These are phyloP conservation scores for Erodium moschatum DNA, from an alignment of 441 rosid species.

Conservation along the genomic window DNA sequence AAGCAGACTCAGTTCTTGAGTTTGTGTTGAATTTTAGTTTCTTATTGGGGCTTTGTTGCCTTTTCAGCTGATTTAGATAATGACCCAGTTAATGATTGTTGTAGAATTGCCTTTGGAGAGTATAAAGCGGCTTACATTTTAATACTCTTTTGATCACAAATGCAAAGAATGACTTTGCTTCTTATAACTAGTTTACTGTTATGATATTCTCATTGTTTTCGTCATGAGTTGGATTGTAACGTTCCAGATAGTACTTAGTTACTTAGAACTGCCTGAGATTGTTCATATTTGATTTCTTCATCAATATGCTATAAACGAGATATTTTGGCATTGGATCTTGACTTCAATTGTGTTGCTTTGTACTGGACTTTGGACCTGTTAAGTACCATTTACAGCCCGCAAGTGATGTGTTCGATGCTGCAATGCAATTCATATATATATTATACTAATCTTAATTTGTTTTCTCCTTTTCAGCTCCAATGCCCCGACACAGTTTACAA, in stretches of 20 bases:
- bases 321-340: not conserved
- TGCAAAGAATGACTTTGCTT: not conserved
- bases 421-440: not conserved
- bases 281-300: not conserved
- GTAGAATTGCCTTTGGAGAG: not conserved
- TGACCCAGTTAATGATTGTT: not conserved
- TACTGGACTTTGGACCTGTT: not conserved
- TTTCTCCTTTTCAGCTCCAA: conserved; percentile 39
- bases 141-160: not conserved
- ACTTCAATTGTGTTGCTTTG: not conserved
- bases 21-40: not conserved
- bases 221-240: not conserved
- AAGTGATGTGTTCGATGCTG: not conserved
- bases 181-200: not conserved
- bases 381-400: not conserved
- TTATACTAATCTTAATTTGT: not conserved
- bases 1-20: not conserved
- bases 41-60: too few species aligned
- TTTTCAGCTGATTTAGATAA: too few species aligned
- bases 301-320: not conserved
- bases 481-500: conserved; percentile 70
- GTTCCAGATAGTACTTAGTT: not conserved
- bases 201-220: too few species aligned
- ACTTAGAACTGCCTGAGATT: not conserved
- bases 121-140: not conserved